A percentile compares a stretch with the other conserved stretches of the same genome.
These are phyloP conservation scores for Umbelopsis sp. DNA, from an alignment of 192 early-diverging fungal genomes.

Conservation along the genomic window DNA sequence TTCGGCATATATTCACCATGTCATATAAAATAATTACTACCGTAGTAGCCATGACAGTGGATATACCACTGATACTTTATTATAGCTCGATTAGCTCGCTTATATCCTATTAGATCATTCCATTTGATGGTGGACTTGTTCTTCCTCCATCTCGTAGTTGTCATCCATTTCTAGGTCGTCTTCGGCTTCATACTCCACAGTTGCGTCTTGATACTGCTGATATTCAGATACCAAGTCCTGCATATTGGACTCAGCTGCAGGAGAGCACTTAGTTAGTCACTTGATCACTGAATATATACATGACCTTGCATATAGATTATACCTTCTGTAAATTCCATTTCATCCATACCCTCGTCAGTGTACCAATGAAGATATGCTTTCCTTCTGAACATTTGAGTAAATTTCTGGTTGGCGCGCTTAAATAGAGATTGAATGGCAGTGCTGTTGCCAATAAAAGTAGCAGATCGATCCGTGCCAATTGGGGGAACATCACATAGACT, in stretches of 20 bases:
- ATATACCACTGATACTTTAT: too few species aligned
- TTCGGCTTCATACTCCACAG: slow-evolving; percentile 62
- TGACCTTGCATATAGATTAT: slow-evolving; percentile 34
- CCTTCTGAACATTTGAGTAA: slow-evolving; percentile 74
- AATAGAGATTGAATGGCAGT: slow-evolving; percentile 89
- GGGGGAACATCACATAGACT: slow-evolving; percentile 81
- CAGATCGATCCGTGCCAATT: slow-evolving; percentile 80
- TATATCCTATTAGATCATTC: too few species aligned
- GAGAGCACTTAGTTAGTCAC: slow-evolving; percentile 33
- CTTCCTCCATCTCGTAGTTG: slow-evolving; percentile 30
- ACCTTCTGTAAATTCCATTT: slow-evolving; percentile 84
- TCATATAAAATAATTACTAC: too few species aligned
- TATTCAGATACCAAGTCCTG: slow-evolving; percentile 96
- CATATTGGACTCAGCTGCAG: slow-evolving; percentile 86
- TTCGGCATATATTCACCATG: too few species aligned
- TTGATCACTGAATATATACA: neutral
- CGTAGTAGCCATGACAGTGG: too few species aligned
- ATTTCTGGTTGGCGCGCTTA: slow-evolving; percentile 85
- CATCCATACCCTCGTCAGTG: slow-evolving; percentile 88
- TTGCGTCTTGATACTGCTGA: slow-evolving; percentile 95
- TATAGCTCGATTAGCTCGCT: too few species aligned
- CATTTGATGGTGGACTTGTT: neutral
- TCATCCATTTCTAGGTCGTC: slow-evolving; percentile 33
- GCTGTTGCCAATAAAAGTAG: slow-evolving; percentile 87
- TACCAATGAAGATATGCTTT: slow-evolving; percentile 88